These are phyloP conservation scores for Neurospora sp. DNA, from an alignment of 495 filamentous ascomycete species.

Conservation along the genomic window DNA sequence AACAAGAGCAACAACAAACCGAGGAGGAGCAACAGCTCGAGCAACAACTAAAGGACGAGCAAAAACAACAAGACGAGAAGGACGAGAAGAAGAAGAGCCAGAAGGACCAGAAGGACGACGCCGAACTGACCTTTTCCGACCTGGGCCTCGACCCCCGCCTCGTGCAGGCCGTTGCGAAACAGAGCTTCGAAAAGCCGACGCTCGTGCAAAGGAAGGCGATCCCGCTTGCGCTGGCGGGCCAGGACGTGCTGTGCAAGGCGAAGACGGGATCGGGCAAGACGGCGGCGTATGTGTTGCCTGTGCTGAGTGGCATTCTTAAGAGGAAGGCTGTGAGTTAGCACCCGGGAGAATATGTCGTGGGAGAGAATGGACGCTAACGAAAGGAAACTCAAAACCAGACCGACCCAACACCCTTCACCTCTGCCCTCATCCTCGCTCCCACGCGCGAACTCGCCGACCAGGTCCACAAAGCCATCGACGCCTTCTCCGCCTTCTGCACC, in stretches of 20 bases:
- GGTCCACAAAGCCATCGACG: slow-evolving; percentile 61
- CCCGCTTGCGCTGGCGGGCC: slow-evolving; percentile 79
- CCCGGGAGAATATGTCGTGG: not conserved
- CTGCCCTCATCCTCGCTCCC: slow-evolving; percentile 81
- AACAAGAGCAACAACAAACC: not conserved
- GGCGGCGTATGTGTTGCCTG: slow-evolving; percentile 88
- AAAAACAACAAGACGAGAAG: not conserved
- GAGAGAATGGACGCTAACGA: not conserved
- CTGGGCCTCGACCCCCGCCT: slow-evolving; percentile 75
- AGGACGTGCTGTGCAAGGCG: slow-evolving; percentile 81
- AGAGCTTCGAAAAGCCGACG: slow-evolving; percentile 76
- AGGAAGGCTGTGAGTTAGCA: slow-evolving; percentile 52
- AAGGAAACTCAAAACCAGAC: slow-evolving; percentile 10
- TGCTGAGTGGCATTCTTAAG: slow-evolving; percentile 70
- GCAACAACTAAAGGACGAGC: slow-evolving; percentile 5
- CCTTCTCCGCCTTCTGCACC: slow-evolving; percentile 69
- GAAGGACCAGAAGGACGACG: slow-evolving; percentile 4
- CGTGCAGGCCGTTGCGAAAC: slow-evolving; percentile 73
- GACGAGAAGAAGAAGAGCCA: slow-evolving; percentile 7
- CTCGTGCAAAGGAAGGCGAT: slow-evolving; percentile 79
- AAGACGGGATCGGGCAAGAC: slow-evolving; percentile 96
- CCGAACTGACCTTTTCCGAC: slow-evolving; percentile 35
- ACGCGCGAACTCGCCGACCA: slow-evolving; percentile 91
- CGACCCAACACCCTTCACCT: slow-evolving; percentile 27
- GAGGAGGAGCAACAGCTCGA: slow-evolving; percentile 7